A percentile compares a stretch with the other conserved stretches of the same genome.
Conservation (phyloP, 345 rosid genomes). For the Citrus unshiu region DNA sequence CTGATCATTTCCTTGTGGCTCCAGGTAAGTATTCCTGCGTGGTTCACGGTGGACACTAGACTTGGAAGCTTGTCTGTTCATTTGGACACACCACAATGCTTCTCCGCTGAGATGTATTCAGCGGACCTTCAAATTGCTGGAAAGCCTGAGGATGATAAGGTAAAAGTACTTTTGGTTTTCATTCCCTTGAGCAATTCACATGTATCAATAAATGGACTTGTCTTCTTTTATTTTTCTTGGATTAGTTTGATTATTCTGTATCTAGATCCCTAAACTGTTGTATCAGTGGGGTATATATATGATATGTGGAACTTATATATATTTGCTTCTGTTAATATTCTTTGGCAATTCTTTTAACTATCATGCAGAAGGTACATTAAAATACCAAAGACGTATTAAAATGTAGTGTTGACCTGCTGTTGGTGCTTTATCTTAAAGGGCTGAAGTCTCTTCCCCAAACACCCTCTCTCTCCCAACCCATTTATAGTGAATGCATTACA, state of each 20-base stretch:
- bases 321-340: background rate
- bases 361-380: background rate
- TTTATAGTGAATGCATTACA: background rate
- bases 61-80: conserved; percentile 94
- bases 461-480: background rate
- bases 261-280: background rate
- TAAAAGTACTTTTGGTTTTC: conserved; percentile 16
- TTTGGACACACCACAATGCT: conserved; percentile 98
- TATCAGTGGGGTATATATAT: background rate
- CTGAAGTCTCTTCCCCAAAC: background rate
- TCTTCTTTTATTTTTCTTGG: background rate
- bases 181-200: background rate
- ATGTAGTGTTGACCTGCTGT: background rate
- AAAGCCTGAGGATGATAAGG: conserved; percentile 98
- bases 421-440: background rate
- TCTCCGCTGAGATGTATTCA: conserved; percentile 98
- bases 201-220: background rate
- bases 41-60: conserved; percentile 94
- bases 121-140: conserved; percentile 89
- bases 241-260: background rate
- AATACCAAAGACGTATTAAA: background rate
- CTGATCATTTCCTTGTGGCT: conserved; percentile 17
- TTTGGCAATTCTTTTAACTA: background rate
- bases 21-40: conserved; percentile 97
- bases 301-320: background rate